Evolutionary conservation across 2,329 filamentous ascomycete species (phyloP).

Genomic region (Talaromyces pinophilus): DNA sequence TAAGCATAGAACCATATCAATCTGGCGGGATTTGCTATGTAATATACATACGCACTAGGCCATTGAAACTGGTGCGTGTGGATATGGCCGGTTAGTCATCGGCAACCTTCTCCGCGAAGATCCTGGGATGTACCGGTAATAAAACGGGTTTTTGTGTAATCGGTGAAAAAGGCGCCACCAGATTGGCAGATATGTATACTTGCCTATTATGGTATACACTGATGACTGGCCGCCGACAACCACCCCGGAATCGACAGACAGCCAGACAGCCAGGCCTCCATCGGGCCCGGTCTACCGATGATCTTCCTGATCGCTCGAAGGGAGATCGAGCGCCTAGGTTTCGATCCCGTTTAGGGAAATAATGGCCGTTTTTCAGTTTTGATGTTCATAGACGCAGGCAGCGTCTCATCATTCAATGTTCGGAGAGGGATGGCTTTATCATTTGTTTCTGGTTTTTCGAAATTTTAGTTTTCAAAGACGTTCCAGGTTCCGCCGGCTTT

Average conservation of each 20-base stretch:
- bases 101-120: slow-evolving; percentile 16
- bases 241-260: background rate
- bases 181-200: slow-evolving; percentile 20
- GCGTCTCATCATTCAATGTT: background rate
- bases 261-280: background rate
- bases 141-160: slow-evolving; percentile 6
- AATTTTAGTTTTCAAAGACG: background rate
- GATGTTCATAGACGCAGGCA: background rate
- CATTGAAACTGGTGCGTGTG: slow-evolving; percentile 5
- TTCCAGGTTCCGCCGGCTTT: background rate
- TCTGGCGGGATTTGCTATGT: background rate
- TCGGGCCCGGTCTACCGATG: slow-evolving; percentile 16
- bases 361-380: background rate
- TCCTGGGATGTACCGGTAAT: background rate
- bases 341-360: slow-evolving; percentile 4
- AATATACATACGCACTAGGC: slow-evolving; percentile 12
- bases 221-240: background rate
- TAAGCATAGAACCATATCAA: background rate
- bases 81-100: background rate
- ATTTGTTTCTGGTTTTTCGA: background rate
- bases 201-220: slow-evolving; percentile 23
- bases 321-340: background rate
- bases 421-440: background rate
- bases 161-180: slow-evolving; percentile 17
- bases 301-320: slow-evolving; percentile 7